Base-by-base conservation (phyloP, 2,329 filamentous ascomycete genomes). In the Fusarium beomiforme region DNA sequence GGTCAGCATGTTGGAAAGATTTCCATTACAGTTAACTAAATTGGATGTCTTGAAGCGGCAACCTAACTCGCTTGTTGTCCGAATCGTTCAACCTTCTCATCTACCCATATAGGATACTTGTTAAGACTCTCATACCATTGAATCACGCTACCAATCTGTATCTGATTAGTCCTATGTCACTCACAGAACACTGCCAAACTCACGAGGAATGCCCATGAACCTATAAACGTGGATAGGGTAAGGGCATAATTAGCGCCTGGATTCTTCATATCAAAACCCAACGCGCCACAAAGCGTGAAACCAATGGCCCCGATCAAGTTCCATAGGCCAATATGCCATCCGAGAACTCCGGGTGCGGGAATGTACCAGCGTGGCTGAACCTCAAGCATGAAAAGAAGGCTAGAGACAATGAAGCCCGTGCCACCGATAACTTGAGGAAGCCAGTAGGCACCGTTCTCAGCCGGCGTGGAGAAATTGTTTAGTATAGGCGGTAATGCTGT, bases 251-350 rank as follows among this genome's bases (percentile, higher is more conserved):
- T 68, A 42, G 76, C 65, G 16, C 51, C 70, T 14, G 64, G 79
- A 58, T 81, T 78, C 26, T 75, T 79, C 11, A 76, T 77, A 14
- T 79, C 86, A 58, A 86, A 88, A 1, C 87, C 88, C 33, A 90
- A 75, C 4, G 85, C 87, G n/a, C 87, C 88, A 65, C 87, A 89
- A 0, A 89, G 80, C 8, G 88, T 91, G 75, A 91, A 92, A 0
- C 90, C 90, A 26, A 91, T 73, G 3, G 86, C 86, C 2, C 90
- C 90, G 23, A 92, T 80, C 4, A 91, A 77, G 72, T 92, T 92
- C 89, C 89, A 92, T 12, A 86, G 78, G 0, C 89, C 90, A 70
- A 92, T 87, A 77, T 92, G 89, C 90, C 90, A 92, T 6, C 90
- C 90, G 3, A 92, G 82, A 1, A 88, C 81, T 6, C 78, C 75